Percentiles rank a stretch among this genome's conserved stretches.
phyloP scores from a whole-genome alignment of 768 basidiomycete genomes.

The Agaricus blazei region DNA sequence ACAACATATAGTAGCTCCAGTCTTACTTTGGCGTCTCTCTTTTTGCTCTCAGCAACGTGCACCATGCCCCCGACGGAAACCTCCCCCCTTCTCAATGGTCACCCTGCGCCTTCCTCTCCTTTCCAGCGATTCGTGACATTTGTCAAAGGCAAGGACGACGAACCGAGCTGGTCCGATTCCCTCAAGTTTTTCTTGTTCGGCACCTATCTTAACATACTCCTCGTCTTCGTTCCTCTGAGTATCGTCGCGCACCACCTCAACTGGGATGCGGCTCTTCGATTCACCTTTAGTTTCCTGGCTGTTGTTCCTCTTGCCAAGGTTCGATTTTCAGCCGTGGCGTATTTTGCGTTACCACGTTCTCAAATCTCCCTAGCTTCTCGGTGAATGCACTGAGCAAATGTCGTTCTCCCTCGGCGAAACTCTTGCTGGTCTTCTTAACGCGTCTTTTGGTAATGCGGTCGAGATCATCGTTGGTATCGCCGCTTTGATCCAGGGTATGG shows the following conservation, averaged over 20 bases:
- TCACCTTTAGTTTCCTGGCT: slow-evolving; percentile 72
- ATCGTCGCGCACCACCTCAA: slow-evolving; percentile 54
- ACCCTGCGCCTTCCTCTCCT: slow-evolving; percentile 21
- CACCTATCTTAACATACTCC: slow-evolving; percentile 70
- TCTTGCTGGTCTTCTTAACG: slow-evolving; percentile 82
- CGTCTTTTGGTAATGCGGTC: slow-evolving; percentile 78
- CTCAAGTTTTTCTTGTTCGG: slow-evolving; percentile 57
- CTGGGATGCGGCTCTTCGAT: slow-evolving; percentile 77
- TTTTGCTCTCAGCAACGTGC: slow-evolving; percentile 13
- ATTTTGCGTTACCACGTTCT: background rate
- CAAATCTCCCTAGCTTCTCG: slow-evolving; percentile 48
- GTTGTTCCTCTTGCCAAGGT: slow-evolving; percentile 89
- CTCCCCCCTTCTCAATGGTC: slow-evolving; percentile 42
- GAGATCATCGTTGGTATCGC: slow-evolving; percentile 89
- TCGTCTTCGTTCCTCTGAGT: slow-evolving; percentile 77
- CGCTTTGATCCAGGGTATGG: slow-evolving; percentile 69
- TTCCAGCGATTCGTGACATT: slow-evolving; percentile 30
- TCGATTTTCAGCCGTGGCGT: slow-evolving; percentile 13
- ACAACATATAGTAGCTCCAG: slow-evolving; percentile 5
- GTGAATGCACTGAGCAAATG: slow-evolving; percentile 80
- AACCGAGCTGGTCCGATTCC: slow-evolving; percentile 58
- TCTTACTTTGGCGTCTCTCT: slow-evolving; percentile 10
- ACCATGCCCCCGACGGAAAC: slow-evolving; percentile 33
- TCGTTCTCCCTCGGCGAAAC: slow-evolving; percentile 78
- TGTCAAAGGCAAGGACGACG: slow-evolving; percentile 54